Conservation (phyloP, 1,284 basidiomycete species). For the Lentinus polychrous region DNA sequence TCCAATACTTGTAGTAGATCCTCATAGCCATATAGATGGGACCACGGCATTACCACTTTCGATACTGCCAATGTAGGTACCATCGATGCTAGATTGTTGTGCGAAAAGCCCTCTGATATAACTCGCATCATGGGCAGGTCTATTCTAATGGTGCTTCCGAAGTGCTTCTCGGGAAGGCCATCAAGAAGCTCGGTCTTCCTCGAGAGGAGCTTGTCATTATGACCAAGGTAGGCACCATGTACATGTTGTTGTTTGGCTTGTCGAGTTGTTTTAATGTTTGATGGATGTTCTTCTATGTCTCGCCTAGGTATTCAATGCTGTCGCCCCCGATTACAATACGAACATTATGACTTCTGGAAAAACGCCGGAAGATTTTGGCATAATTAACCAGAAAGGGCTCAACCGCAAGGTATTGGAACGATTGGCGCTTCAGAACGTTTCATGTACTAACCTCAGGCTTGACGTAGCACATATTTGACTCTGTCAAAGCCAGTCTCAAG, state of each 20-base stretch:
- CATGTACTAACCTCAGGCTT: no score
- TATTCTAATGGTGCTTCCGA: slow-evolving; percentile 44
- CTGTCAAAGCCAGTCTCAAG: slow-evolving; percentile 34
- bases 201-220: slow-evolving; percentile 51
- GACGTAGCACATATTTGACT: slow-evolving; percentile 37
- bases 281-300: no score
- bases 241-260: no score
- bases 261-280: no score
- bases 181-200: slow-evolving; percentile 46
- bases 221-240: slow-evolving; percentile 43
- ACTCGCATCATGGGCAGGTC: slow-evolving; percentile 6
- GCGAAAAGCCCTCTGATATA: slow-evolving; percentile 1
- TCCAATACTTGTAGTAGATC: background rate
- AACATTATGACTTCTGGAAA: slow-evolving; percentile 11
- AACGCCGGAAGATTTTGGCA: slow-evolving; percentile 23
- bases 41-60: slow-evolving; percentile 44
- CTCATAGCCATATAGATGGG: slow-evolving; percentile 15
- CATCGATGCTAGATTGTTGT: background rate
- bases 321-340: slow-evolving; percentile 35
- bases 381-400: slow-evolving; percentile 33
- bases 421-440: no score
- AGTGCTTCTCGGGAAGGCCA: slow-evolving; percentile 50
- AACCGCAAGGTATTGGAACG: slow-evolving; percentile 33
- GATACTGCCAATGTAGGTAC: slow-evolving; percentile 39
- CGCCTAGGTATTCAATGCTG: slow-evolving; percentile 8